A percentile compares a stretch with the other conserved stretches of the same genome.
Conservation (phyloP, 129 eudicot species). For the Artemisia annua region DNA sequence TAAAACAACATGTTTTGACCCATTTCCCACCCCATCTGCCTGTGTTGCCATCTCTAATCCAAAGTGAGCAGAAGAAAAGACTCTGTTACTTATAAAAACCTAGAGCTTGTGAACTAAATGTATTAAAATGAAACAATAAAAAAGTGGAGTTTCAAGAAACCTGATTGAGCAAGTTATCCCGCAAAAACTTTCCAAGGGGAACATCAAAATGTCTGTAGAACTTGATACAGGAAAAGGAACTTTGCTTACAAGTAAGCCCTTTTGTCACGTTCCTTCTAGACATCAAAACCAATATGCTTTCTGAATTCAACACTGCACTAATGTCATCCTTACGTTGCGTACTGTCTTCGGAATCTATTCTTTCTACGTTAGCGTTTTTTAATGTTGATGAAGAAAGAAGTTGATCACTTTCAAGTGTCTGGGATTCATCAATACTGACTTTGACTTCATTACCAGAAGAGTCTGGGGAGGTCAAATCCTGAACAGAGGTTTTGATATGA, state of each 20-base stretch:
- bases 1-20: neutral
- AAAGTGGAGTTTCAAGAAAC: slow-evolving; percentile 29
- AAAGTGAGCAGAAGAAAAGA: slow-evolving; percentile 10
- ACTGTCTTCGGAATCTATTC: slow-evolving; percentile 37
- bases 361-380: slow-evolving; percentile 25
- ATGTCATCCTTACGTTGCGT: slow-evolving; percentile 52
- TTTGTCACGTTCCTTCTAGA: slow-evolving; percentile 66
- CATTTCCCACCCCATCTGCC: neutral
- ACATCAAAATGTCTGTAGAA: slow-evolving; percentile 84
- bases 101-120: slow-evolving; percentile 17
- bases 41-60: slow-evolving; percentile 3
- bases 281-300: slow-evolving; percentile 85
- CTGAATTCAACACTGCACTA: slow-evolving; percentile 60
- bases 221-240: slow-evolving; percentile 80
- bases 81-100: slow-evolving; percentile 2
- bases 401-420: neutral
- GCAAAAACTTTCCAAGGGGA: slow-evolving; percentile 82
- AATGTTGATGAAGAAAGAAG: neutral
- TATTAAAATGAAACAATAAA: neutral
- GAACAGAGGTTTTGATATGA: slow-evolving; percentile 28
- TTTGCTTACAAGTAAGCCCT: slow-evolving; percentile 81
- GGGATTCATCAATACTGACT: slow-evolving; percentile 32
- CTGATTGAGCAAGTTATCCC: slow-evolving; percentile 83
- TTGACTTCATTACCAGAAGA: slow-evolving; percentile 33
- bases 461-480: slow-evolving; percentile 30